Evolutionary conservation across 192 early-diverging fungal species (phyloP), one percentile per base, ranked within the genome.

Genomic region (Coemansia sp.): DNA sequence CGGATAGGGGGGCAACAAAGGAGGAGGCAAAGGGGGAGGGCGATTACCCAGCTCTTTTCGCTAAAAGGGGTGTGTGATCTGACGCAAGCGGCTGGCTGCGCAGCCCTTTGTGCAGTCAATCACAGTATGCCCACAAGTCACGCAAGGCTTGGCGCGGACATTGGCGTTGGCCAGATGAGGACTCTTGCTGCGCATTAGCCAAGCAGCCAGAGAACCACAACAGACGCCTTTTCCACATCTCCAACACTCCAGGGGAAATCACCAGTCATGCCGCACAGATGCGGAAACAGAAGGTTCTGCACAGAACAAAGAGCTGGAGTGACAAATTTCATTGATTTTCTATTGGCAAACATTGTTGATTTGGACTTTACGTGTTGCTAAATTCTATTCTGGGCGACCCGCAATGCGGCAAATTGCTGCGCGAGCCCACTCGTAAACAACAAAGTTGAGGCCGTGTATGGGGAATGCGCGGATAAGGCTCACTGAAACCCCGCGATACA

Each of bases 401-500:
- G 72, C 69, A 14, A 80, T 58, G 38, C 62, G 64, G 41, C 77
- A 80, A 17, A 80, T 82, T 10, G 49, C 37, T 25, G 73, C 50
- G 17, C 80, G 70, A 25, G 83, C 84, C 65, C 82, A 80, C 69
- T 92, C 91, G 64, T 90, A 91, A 4, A 93, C 89, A 10, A 91
- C 68, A 85, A 90, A 93, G 67, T 93, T 93, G n/a, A 93, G 69
- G 10, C 87, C 87, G 68, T 93, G 91, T 61, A 93, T 86, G 1
- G 91, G 91, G 64, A 91, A 90, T 3, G 90, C 90, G 4, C 91
- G 79, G 22, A 91, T 84, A 7, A 91, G 80, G 26, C 88, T 91
- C 16, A 90, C 90, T 1, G 84, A 87, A 8, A 93, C 62, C 14
- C 91, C 91, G 47, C 88, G 85, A 65, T 93, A 93, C 1, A 93